phyloP scores from a whole-genome alignment of 208 protist genomes.

The Vickermania ingenoplastis region DNA sequence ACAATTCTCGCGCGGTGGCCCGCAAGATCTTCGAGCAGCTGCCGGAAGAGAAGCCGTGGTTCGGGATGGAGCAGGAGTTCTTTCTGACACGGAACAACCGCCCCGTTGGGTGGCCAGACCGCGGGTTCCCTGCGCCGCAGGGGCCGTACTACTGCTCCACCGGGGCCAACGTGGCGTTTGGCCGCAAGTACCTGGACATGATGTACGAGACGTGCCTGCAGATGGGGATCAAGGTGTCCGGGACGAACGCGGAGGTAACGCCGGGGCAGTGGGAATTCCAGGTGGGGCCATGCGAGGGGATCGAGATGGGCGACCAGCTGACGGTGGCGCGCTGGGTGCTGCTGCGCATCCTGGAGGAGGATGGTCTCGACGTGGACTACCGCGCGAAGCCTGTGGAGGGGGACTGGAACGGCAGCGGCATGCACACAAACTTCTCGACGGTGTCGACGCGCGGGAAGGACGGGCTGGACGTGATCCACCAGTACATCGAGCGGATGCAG shows the following conservation, averaged over 20 bases:
- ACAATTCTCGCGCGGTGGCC: conserved; percentile 87
- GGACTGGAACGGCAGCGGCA: conserved; percentile 97
- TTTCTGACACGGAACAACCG: conserved; percentile 53
- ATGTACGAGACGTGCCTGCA: conserved; percentile 76
- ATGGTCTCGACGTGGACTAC: conserved; percentile 73
- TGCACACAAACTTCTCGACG: conserved; percentile 97
- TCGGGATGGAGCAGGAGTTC: conserved; percentile 84
- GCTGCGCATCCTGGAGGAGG: conserved; percentile 60
- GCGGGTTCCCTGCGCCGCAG: conserved; percentile 91
- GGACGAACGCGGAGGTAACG: conserved; percentile 96
- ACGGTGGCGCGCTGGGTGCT: conserved; percentile 90
- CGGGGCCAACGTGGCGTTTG: conserved; percentile 65
- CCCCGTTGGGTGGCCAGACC: conserved; percentile 77
- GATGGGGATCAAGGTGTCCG: conserved; percentile 81
- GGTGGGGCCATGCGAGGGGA: conserved; percentile 86
- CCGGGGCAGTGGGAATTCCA: conserved; percentile 98
- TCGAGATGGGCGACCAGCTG: conserved; percentile 93
- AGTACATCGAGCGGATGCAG: conserved; percentile 66
- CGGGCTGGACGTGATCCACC: conserved; percentile 62
- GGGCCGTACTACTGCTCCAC: conserved; percentile 96
- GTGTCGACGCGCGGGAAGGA: conserved; percentile 70
- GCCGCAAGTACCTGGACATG: conserved; percentile 76
- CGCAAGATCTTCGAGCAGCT: conserved; percentile 77
- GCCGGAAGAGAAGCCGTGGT: conserved; percentile 71
- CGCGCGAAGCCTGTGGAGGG: conserved; percentile 92